Percentiles rank a stretch among this genome's conserved stretches.
phyloP scores from a whole-genome alignment of 306 rosid genomes.

The Prinsepia uniflora region DNA sequence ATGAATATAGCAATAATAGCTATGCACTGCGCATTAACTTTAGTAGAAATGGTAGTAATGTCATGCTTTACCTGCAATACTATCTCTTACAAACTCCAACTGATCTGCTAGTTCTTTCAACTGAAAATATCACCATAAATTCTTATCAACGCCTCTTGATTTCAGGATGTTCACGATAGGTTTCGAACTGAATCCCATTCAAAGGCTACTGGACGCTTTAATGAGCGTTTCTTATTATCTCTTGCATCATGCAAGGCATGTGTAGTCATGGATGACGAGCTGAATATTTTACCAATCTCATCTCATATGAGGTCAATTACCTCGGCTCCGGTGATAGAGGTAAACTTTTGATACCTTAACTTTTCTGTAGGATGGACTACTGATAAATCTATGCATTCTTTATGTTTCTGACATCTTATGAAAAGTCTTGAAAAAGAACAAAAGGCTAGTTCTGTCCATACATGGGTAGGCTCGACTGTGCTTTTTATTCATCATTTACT shows the following conservation, averaged over 20 bases:
- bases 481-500: neutral
- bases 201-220: slow-evolving; percentile 76
- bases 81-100: neutral
- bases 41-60: neutral
- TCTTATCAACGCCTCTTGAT: slow-evolving; percentile 13
- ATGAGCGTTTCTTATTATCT: slow-evolving; percentile 90
- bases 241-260: slow-evolving; percentile 87
- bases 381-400: neutral
- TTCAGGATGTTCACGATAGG: slow-evolving; percentile 92
- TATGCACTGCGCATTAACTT: neutral
- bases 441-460: neutral
- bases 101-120: neutral
- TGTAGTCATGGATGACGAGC: slow-evolving; percentile 87
- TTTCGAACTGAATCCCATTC: slow-evolving; percentile 93
- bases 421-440: neutral
- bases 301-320: slow-evolving; percentile 79
- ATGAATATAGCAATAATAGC: neutral
- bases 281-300: slow-evolving; percentile 82
- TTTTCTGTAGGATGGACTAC: neutral
- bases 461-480: neutral
- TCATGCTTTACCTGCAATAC: neutral
- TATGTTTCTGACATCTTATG: slow-evolving; percentile 9
- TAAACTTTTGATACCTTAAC: slow-evolving; percentile 30
- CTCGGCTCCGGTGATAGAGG: slow-evolving; percentile 70
- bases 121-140: neutral